Evolutionary conservation across 768 basidiomycete species (phyloP), one percentile per base, ranked within the genome.

Genomic region (Pulveroboletus frians): DNA sequence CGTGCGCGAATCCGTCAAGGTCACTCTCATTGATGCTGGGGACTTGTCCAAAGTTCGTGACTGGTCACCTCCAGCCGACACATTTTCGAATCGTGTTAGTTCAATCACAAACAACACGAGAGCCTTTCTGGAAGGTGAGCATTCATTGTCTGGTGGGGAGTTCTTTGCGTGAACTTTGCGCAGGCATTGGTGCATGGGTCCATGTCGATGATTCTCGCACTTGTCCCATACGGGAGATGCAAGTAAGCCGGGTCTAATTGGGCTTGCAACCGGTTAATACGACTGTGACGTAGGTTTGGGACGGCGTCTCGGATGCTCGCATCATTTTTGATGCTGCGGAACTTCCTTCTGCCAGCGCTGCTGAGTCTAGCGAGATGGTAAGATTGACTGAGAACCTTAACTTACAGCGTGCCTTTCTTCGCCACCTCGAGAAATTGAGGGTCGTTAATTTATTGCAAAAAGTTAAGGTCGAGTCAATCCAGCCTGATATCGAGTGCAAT

Each of bases 311-410:
- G 1, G 81, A 84, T 57, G 84, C 92, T 8, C 78, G 88, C 14
- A 84, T 93, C 44, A 72, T 73, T 7, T 94, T 94, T 60, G 73
- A 76, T 35, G 74, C 85, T 0, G 69, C 77, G 1, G 78, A 82
- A 18, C 67, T 46, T 49, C 64, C 40, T 44, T 52, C 35, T 53
- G 49, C 53, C 60, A 15, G 64, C 50, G 72, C 67, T 27, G 27
- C 50, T 2, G 60, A 66, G 20, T 64, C 60, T 6, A 51, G 52
- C 26, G 73, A 74, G 66, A 91, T 98, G 86, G 83, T 92, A 14
- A 82, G 81, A 20, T 71, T 98, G 60, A 92, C 85, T 0, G 96
- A 99, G 68, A 97, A 94, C 60, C 72, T 92, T 39, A 98, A 98
- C 62, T 75, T 99, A 1, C 96, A 98, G 68, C 80, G 85, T 2